A percentile compares a stretch with the other conserved stretches of the same genome.
Evolutionary conservation across 1,284 basidiomycete species (phyloP).

Genomic region (Rhodotorula mucilaginosa): DNA sequence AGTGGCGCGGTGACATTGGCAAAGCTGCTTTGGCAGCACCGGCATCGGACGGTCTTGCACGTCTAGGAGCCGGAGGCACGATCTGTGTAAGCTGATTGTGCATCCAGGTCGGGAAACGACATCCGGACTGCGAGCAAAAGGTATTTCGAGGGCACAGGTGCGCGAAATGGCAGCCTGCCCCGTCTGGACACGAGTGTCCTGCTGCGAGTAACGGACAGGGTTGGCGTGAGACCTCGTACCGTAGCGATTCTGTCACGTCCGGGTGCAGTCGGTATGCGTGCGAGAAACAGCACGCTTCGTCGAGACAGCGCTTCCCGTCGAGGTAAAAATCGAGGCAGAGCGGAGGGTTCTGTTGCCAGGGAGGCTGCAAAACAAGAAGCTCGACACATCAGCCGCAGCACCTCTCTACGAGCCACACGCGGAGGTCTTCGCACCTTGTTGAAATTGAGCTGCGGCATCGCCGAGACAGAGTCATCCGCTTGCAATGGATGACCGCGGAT

Average conservation of each 20-base stretch:
- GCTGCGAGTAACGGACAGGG: slow-evolving; percentile 10
- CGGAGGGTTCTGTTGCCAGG: slow-evolving; percentile 12
- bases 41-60: too few species aligned
- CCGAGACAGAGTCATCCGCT: background rate
- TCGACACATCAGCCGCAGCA: background rate
- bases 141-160: slow-evolving; percentile 6
- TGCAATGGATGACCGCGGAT: background rate
- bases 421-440: background rate
- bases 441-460: background rate
- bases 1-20: too few species aligned
- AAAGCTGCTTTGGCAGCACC: too few species aligned
- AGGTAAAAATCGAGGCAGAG: slow-evolving; percentile 29
- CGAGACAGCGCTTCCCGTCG: background rate
- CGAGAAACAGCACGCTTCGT: slow-evolving; percentile 18
- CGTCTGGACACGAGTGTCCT: slow-evolving; percentile 1
- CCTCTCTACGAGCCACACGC: background rate
- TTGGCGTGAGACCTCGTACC: slow-evolving; percentile 2
- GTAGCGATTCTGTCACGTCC: background rate
- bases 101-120: background rate
- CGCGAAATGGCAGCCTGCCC: slow-evolving; percentile 26
- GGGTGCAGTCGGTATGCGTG: slow-evolving; percentile 18
- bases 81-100: background rate
- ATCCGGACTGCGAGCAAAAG: background rate
- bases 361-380: background rate
- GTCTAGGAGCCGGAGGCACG: too few species aligned